Evolutionary conservation across 2,329 filamentous ascomycete species (phyloP), one percentile per base, ranked within the genome.

Genomic region (Parastagonospora nodorum): DNA sequence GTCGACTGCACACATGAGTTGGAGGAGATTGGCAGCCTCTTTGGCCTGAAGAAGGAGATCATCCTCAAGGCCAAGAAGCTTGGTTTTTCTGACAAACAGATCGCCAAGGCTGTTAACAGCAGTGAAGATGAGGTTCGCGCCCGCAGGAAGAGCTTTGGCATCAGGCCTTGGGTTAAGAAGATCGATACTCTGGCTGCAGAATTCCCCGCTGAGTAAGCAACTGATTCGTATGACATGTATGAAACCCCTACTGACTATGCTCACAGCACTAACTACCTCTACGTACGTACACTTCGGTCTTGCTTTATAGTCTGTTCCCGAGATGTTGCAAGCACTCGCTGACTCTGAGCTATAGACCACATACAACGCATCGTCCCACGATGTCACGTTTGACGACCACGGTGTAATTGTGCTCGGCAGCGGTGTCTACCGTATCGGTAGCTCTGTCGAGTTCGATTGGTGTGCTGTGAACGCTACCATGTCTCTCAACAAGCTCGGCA

Each of bases 381-480:
- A 97, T 75, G 89, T 97, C 42, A 88, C 85, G 11, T 97, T 99
- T 61, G 88, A 97, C 61, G 93, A 97, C 72, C 89, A 96, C 63
- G 92, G 93, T 57, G 89, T 87, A 39, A 78, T 99, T 48, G 88
- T 97, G 51, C 85, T 99, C 11, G 94, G 94, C 53, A 93, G 88
- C 71, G 94, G 94, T 77, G 94, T 97, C 16, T 99, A 99, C 83
- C 87, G 94, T 72, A 99, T 97, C 72, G 94, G 94, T 68, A 93
- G 88, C 78, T 97, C 92, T 6, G 94, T 99, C 45, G 94, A 99
- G 77, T 99, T 99, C 72, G 93, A 99, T 77, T 97, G 93, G 93
- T 97, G 93, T 74, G 92, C 92, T 58, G 92, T 97, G 55, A 94
- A 92, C 68, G 89, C 92, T 58, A 92, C 92, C 9, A 83, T 90